Evolutionary conservation across 768 basidiomycete species (phyloP).

Genomic region (Trametes cinnabarina): DNA sequence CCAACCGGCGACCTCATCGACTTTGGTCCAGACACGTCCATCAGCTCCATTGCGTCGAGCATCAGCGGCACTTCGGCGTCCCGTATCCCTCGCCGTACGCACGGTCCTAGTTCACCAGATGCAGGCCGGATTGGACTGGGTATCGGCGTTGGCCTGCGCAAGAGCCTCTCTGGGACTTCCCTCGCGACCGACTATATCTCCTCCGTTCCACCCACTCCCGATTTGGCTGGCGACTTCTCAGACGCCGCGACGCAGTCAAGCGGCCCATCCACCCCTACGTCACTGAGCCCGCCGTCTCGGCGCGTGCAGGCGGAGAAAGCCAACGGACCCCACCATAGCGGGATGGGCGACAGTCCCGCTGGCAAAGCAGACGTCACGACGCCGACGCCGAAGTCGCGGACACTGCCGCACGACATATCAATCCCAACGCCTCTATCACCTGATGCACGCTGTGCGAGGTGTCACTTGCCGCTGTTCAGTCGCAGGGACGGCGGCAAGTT

Average conservation of each 20-base stretch:
- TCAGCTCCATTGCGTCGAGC: constrained; percentile 10
- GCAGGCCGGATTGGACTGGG: constrained; percentile 7
- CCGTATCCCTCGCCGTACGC: constrained; percentile 16
- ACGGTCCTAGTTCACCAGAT: neutral
- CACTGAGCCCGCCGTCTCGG: constrained; percentile 33
- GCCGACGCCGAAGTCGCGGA: constrained; percentile 29
- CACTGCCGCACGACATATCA: constrained; percentile 21
- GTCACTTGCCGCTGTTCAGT: constrained; percentile 56
- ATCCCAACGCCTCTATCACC: constrained; percentile 35
- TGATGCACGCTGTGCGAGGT: constrained; percentile 58
- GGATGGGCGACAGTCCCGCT: neutral
- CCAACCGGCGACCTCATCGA: constrained; percentile 26
- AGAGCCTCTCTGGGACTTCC: constrained; percentile 10
- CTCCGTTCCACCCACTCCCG: constrained; percentile 51
- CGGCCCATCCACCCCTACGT: constrained; percentile 51
- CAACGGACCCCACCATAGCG: constrained; percentile 2
- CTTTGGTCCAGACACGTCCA: constrained; percentile 12
- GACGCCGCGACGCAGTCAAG: constrained; percentile 56
- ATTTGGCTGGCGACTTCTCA: constrained; percentile 58
- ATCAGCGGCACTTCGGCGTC: constrained; percentile 19
- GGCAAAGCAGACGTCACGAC: constrained; percentile 19
- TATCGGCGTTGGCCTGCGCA: constrained; percentile 8
- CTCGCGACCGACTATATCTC: constrained; percentile 23
- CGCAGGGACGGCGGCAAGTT: constrained; percentile 59
- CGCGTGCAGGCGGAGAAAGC: constrained; percentile 11